Evolutionary conservation across 257 asterid genomes (phyloP), one percentile per base, ranked within the genome.

Genomic region (Avicennia marina): DNA sequence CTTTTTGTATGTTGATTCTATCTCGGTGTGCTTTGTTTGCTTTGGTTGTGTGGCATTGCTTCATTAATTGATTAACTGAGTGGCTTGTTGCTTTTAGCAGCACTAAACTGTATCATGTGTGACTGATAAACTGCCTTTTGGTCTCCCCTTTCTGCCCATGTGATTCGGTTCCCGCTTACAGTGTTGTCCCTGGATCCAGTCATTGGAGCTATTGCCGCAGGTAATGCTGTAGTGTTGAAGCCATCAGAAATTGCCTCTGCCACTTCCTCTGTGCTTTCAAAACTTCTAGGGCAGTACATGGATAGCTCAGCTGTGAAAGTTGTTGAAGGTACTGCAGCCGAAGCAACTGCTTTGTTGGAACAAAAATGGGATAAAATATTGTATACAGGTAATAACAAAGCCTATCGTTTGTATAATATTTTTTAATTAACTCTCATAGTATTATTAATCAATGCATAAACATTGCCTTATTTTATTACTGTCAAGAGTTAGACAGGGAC

Each of bases 161-260:
- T 46, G 59, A 32, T 15, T 15, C 8, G n/a, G 25, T 24, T 32
- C 39, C 49, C 10, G n/a, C 29, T 77, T 59, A 74, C 81, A 39
- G 96, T 71, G 53, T 54, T 85, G n/a, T 73, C 95, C 12, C 76
- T 89, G 21, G 94, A 84, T 22, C 97, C 97, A 7, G 72, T 86
- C 55, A 65, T 86, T n/a, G 95, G 95, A 67, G 97, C 97, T 20
- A 73, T 89, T 46, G 94, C 97, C 32, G 97, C 97, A 46, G 97
- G 97, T 10, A 89, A 89, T 66, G 76, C 83, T 17, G 90, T 89
- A 29, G 93, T 89, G 27, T 63, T 89, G 75, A 89, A 89, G 79
- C 93, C 82, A 19, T 79, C 86, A 0, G 86, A 79, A 64, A 60
- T 72, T 4, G 75, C 86, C 58, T 73, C 82, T 0, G 97, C 93